Evolutionary conservation across 2,329 filamentous ascomycete genomes (phyloP), one percentile per base, ranked within the genome.

Genomic region (Drechslerella stenobrocha): DNA sequence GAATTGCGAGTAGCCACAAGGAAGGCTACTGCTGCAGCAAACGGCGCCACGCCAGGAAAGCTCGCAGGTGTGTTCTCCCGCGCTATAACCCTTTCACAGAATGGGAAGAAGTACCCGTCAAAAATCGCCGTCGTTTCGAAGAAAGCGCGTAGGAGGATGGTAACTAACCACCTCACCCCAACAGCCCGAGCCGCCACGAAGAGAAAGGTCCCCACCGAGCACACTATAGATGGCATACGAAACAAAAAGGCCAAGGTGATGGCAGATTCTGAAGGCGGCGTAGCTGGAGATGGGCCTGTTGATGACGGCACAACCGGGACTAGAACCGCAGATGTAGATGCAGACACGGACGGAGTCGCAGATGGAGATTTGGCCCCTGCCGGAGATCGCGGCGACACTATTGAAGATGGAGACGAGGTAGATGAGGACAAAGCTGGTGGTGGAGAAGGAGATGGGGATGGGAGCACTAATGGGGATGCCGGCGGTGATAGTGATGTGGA

Each of bases 31-130:
- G 46, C 7, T 5, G 24, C 3, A 28, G 24, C 20, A n/a, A 30
- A 7, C 8, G 15, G 5, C 3, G 20, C 3, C 28, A 28, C 32
- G 9, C 6, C 28, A 7, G 1, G 32, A 34, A 50, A 50, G 23
- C 42, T 67, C 35, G 32, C 59, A 6, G 63, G 63, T 30, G 55
- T 37, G 3, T 42, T 60, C 9, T 9, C 34, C 52, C 63, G 55
- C 22, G 63, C 63, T 13, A 32, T n/a, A 22, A 50, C 23, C n/a
- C 48, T 67, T n/a, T 13, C 20, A 9, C 22, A 46, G 50, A 42
- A 22, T 20, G 63, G 63, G 37, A 50, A 59, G 28, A 56, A 44
- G 22, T 55, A 50, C 34, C 63, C 63, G 15, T 15, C 24, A 24
- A 50, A 50, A 46, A 46, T 67, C 15, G 13, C 22, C 9, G 15